Evolutionary conservation across 108 stramenopile genomes (phyloP).

Genomic region (Cylindrotheca closterium): DNA sequence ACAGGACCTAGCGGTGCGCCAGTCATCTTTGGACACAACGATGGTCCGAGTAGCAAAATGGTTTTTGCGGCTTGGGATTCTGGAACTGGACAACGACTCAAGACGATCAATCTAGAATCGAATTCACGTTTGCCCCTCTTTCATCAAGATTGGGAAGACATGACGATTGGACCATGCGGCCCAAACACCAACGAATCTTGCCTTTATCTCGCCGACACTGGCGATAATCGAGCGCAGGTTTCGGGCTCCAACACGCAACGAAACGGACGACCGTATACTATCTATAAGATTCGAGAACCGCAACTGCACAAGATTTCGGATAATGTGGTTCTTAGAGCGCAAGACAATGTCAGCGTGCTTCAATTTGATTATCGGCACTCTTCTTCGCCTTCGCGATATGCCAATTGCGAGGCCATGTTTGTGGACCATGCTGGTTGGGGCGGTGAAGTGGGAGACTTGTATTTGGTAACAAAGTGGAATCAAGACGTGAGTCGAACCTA

Average conservation of each 20-base stretch:
- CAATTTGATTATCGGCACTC: constrained; percentile 2
- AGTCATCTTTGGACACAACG: background rate
- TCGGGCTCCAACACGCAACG: background rate
- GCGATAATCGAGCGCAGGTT: constrained; percentile 2
- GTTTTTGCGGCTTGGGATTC: background rate
- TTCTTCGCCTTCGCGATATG: constrained; percentile 2
- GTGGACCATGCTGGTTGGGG: constrained; percentile 4
- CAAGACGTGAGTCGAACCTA: background rate
- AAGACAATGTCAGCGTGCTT: background rate
- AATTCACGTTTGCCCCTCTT: background rate
- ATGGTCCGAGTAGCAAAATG: background rate
- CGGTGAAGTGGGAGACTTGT: constrained; percentile 1
- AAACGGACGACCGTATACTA: background rate
- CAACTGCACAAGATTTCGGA: background rate
- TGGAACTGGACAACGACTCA: constrained; percentile 5
- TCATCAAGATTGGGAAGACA: constrained; percentile 7
- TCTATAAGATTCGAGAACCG: constrained; percentile 1
- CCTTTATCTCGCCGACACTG: constrained; percentile 9
- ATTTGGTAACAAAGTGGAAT: constrained; percentile 9
- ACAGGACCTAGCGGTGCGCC: background rate
- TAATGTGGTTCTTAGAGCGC: background rate
- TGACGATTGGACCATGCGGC: background rate
- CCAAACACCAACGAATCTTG: background rate
- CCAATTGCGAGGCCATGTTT: constrained; percentile 14
- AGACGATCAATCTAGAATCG: background rate